phyloP scores from a whole-genome alignment of 257 asterid genomes.

The Fraxinus cuspidata region DNA sequence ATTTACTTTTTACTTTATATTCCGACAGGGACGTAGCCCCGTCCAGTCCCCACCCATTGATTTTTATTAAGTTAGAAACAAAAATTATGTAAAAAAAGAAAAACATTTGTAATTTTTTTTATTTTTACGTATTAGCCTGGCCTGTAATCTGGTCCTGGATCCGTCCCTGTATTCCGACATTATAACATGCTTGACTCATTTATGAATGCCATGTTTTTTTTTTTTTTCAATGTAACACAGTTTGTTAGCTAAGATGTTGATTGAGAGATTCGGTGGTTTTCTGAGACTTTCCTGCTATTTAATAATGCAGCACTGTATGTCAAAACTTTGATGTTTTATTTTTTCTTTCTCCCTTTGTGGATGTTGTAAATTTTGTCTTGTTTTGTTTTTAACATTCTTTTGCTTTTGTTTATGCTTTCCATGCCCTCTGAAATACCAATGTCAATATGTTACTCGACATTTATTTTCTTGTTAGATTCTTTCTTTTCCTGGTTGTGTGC shows the following conservation, averaged over 20 bases:
- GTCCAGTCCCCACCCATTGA: too few species aligned
- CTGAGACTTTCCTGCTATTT: conserved; percentile 11
- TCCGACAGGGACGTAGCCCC: too few species aligned
- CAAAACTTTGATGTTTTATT: conserved; percentile 5
- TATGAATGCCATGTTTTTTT: background rate
- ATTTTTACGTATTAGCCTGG: too few species aligned
- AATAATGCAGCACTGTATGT: background rate
- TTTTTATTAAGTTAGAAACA: too few species aligned
- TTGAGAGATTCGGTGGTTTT: conserved; percentile 21
- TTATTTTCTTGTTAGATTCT: conserved; percentile 13
- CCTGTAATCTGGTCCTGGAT: too few species aligned
- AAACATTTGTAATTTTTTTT: too few species aligned
- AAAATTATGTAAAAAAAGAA: too few species aligned
- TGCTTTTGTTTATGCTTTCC: conserved; percentile 9
- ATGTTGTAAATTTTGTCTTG: background rate
- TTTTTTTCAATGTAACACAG: background rate
- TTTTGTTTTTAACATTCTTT: conserved; percentile 11
- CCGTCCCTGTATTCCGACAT: conserved; percentile 6
- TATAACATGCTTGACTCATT: conserved; percentile 6
- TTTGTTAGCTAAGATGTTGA: conserved; percentile 11
- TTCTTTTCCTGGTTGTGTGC: conserved; percentile 4
- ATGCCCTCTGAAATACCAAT: background rate
- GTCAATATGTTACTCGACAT: background rate
- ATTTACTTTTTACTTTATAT: conserved; percentile 19
- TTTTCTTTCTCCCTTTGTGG: conserved; percentile 16